Base-by-base conservation (phyloP, 1,139 yeast species). In the Blastobotrys elegans region DNA sequence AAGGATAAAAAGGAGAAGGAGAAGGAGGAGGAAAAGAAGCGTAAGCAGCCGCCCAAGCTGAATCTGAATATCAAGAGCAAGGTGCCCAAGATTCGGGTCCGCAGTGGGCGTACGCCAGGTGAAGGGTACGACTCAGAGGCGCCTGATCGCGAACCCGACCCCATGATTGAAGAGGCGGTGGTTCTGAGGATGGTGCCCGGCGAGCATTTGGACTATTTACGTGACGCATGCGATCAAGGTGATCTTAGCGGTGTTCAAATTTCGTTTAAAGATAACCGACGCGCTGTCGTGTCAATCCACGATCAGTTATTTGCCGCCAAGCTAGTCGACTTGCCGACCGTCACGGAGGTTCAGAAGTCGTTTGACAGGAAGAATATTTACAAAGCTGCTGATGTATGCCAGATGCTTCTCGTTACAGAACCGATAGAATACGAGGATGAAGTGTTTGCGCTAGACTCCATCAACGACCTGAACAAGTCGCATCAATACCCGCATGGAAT, bases 91-190 rank as follows among this genome's bases (percentile, higher is more conserved):
- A 81, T 88, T 47, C 70, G 94, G 53, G 81, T 90, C 48, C 88
- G 87, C 60, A 95, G 95, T 0, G 83, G 87, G 0, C 70, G 95
- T 55, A 75, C 84, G 8, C 95, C 96, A 0, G 96, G 96, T 1
- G 96, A 90, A 57, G 97, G 97, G 0, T 92, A 92, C 65, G 98
- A 92, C 62, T 85, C 96, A 1, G 98, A 92, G 60, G 97, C 96
- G 10, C 96, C 97, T 1, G 97, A 92, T 58, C 71, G 88, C 39
- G 98, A 92, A 63, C 97, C 89, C 51, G 97, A 92, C 61, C 98
- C 98, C 0, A 70, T 88, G 55, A 71, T 89, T 22, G 97, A 92
- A 61, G 95, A 86, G 55, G 96, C 95, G 0, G 75, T 92, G 2
- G 72, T 89, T 1, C 65, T 92, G 43, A 73, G 98, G 44, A 83